Conservation (phyloP, 2,329 filamentous ascomycete genomes). For the Pseudogymnoascus sp. region DNA sequence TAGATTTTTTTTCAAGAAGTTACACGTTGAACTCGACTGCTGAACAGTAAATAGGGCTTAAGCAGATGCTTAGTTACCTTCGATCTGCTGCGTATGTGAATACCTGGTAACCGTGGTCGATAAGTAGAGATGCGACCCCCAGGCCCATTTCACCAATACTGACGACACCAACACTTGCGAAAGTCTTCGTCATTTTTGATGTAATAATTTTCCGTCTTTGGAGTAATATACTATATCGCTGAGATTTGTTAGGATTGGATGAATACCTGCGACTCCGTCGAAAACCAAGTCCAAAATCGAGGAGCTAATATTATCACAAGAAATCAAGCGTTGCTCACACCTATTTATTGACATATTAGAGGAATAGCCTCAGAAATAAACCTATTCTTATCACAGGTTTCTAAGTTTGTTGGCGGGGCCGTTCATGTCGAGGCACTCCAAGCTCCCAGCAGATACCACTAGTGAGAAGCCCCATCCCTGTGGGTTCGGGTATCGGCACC, state of each 20-base stretch:
- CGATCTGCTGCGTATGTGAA: slow-evolving; percentile 49
- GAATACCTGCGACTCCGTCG: not conserved
- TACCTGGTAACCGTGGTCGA: slow-evolving; percentile 47
- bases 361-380: not conserved
- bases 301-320: not conserved
- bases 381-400: not conserved
- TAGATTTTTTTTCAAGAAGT: not conserved
- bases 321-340: not conserved
- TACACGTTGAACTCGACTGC: not conserved
- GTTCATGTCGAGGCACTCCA: not conserved
- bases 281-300: not conserved
- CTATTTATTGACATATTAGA: not conserved
- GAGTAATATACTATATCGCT: not conserved
- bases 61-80: slow-evolving; percentile 33
- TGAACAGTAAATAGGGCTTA: not conserved
- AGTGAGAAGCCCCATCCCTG: not conserved
- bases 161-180: slow-evolving; percentile 42
- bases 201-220: not conserved
- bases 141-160: slow-evolving; percentile 61
- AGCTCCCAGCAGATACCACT: not conserved
- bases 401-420: not conserved
- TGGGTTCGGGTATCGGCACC: not conserved
- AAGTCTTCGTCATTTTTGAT: not conserved
- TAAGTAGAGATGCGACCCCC: slow-evolving; percentile 50
- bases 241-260: not conserved